phyloP scores from a whole-genome alignment of 1,284 basidiomycete genomes.

The Cronartium ribicola region DNA sequence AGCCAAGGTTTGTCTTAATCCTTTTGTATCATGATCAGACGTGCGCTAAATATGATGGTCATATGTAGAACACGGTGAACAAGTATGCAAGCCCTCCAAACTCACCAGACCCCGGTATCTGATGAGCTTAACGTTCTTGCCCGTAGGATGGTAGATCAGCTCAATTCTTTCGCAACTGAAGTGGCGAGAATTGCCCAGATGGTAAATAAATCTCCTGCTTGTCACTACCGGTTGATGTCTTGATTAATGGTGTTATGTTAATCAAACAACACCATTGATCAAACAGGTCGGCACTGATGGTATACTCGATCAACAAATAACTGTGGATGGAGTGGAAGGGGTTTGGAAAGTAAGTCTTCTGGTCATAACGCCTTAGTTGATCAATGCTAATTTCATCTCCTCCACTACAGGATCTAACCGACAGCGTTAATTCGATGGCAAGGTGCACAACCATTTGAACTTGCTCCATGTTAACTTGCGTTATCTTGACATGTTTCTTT shows the following conservation, averaged over 20 bases:
- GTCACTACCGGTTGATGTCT: background rate
- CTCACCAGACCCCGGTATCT: constrained; percentile 12
- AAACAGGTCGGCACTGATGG: constrained; percentile 51
- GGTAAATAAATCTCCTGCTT: background rate
- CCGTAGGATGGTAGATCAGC: constrained; percentile 52
- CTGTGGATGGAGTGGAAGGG: constrained; percentile 52
- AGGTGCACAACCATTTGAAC: constrained; percentile 49
- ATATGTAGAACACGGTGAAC: constrained; percentile 29
- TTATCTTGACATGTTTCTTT: constrained; percentile 50
- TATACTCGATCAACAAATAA: constrained; percentile 52
- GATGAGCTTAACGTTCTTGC: constrained; percentile 51
- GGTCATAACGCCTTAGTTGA: background rate
- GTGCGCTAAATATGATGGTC: background rate
- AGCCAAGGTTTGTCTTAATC: constrained; percentile 18
- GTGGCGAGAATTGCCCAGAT: constrained; percentile 49
- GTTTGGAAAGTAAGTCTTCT: constrained; percentile 48
- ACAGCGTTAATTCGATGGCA: constrained; percentile 53
- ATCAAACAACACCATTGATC: constrained; percentile 45
- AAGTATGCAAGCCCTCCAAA: constrained; percentile 9
- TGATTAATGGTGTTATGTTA: background rate
- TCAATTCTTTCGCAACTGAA: constrained; percentile 52
- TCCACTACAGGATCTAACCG: constrained; percentile 47
- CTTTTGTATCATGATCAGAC: background rate
- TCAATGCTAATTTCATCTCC: background rate
- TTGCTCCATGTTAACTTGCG: constrained; percentile 51